Evolutionary conservation across 2,329 filamentous ascomycete genomes (phyloP).

Genomic region (Colletotrichum spinosum): DNA sequence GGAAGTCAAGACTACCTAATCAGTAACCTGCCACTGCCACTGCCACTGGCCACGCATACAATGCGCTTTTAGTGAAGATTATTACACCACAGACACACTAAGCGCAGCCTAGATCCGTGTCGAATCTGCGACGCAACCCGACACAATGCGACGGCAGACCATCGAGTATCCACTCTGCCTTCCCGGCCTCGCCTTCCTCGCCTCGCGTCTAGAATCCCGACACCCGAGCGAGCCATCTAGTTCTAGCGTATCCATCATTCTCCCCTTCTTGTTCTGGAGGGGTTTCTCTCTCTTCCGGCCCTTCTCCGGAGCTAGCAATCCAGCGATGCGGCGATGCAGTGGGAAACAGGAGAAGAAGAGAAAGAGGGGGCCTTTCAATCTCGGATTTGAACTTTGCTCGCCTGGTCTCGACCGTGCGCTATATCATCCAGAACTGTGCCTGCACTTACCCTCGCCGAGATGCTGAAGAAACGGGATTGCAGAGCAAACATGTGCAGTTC

Average conservation of each 20-base stretch:
- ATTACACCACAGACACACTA: too few relatives aligned
- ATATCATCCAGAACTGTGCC: constrained; percentile 26
- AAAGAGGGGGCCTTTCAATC: constrained; percentile 7
- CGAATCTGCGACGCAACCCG: constrained; percentile 28
- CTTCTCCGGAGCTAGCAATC: constrained; percentile 30
- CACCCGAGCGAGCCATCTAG: constrained; percentile 8
- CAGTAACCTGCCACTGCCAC: too few relatives aligned
- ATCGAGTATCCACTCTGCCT: neutral
- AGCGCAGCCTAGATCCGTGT: neutral
- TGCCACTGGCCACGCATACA: too few relatives aligned
- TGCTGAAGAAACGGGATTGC: neutral
- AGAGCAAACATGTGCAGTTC: too few relatives aligned
- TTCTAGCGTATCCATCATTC: neutral
- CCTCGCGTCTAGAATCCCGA: constrained; percentile 12
- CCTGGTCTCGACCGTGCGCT: constrained; percentile 16
- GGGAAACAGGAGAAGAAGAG: neutral
- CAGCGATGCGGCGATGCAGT: constrained; percentile 26
- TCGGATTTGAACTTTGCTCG: constrained; percentile 20
- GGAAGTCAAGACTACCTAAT: constrained; percentile 15
- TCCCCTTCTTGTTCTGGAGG: neutral
- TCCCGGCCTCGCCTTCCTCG: constrained; percentile 10
- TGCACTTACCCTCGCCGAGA: neutral
- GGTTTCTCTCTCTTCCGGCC: constrained; percentile 23
- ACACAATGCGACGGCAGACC: constrained; percentile 28
- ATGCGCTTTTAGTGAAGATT: too few relatives aligned